Conservation (phyloP, 1,284 basidiomycete genomes). For the Leccinum subrobustum region DNA sequence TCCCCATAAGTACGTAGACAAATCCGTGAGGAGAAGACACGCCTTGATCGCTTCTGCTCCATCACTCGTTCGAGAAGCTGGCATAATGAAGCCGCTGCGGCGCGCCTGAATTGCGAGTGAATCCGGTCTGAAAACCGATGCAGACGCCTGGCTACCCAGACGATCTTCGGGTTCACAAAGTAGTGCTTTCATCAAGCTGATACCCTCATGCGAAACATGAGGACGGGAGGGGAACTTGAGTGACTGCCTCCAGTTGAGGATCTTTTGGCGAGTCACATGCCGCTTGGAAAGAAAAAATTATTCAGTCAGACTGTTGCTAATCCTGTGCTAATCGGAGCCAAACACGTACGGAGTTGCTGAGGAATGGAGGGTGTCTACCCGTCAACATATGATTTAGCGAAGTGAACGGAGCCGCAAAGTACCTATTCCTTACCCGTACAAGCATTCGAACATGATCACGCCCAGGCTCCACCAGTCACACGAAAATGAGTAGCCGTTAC, state of each 20-base stretch:
- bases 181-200: conserved; percentile 83
- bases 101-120: conserved; percentile 73
- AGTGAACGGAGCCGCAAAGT: conserved; percentile 26
- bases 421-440: conserved; percentile 69
- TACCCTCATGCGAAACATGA: conserved; percentile 80
- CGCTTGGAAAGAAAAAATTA: conserved; percentile 46
- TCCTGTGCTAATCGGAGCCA: conserved; percentile 19
- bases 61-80: conserved; percentile 58
- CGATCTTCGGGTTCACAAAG: conserved; percentile 95
- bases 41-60: conserved; percentile 89
- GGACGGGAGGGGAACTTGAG: conserved; percentile 87
- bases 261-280: conserved; percentile 88
- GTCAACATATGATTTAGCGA: conserved; percentile 26
- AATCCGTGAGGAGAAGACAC: conserved; percentile 27
- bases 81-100: conserved; percentile 69
- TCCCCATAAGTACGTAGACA: conserved; percentile 25
- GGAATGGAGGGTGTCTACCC: conserved; percentile 86
- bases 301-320: conserved; percentile 17
- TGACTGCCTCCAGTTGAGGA: conserved; percentile 88
- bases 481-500: conserved; percentile 89
- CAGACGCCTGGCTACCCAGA: conserved; percentile 72
- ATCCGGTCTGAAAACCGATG: conserved; percentile 72
- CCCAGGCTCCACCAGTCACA: conserved; percentile 99
- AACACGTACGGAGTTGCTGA: conserved; percentile 76
- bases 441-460: conserved; percentile 88